A percentile compares a stretch with the other conserved stretches of the same genome.
Conservation (phyloP, 352 stramenopile genomes). For the Globisporangium middletonii region DNA sequence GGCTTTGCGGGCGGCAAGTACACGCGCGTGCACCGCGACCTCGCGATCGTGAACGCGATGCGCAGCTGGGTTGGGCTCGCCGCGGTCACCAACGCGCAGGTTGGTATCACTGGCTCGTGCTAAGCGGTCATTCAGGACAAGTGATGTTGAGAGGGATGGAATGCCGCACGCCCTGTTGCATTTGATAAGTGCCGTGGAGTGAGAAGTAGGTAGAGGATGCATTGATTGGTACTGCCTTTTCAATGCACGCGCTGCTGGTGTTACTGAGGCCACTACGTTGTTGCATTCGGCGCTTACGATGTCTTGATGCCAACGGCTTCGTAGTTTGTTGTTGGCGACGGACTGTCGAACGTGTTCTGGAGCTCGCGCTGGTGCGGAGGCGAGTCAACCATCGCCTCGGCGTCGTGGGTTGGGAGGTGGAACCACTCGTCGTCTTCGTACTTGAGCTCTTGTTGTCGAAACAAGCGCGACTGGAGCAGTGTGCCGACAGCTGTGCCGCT, state of each 20-base stretch:
- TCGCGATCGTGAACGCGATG: conserved; percentile 66
- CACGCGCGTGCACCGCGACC: conserved; percentile 63
- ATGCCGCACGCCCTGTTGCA: not conserved
- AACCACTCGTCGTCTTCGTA: conserved; percentile 74
- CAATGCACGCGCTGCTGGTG: not conserved
- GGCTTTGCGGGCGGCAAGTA: conserved; percentile 46
- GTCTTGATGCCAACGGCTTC: conserved; percentile 5
- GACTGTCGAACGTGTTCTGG: not conserved
- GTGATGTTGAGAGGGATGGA: not conserved
- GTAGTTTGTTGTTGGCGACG: conserved; percentile 11
- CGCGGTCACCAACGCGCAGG: conserved; percentile 20
- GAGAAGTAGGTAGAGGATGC: not conserved
- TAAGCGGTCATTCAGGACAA: conserved; percentile 8
- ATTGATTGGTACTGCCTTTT: not conserved
- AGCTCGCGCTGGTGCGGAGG: not conserved
- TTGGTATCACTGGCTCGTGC: conserved; percentile 36
- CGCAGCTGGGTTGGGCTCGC: conserved; percentile 37
- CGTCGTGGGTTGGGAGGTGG: conserved; percentile 22
- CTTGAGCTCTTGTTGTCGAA: conserved; percentile 49
- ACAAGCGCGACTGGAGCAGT: conserved; percentile 39
- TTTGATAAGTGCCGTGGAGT: not conserved
- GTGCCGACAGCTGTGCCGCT: conserved; percentile 25
- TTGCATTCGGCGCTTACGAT: not conserved
- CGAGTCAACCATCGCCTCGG: not conserved
- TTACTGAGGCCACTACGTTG: not conserved